A percentile compares a stretch with the other conserved stretches of the same genome.
These are phyloP conservation scores for Crithidia mellificae DNA, from an alignment of 208 protist genomes.

Conservation along the genomic window DNA sequence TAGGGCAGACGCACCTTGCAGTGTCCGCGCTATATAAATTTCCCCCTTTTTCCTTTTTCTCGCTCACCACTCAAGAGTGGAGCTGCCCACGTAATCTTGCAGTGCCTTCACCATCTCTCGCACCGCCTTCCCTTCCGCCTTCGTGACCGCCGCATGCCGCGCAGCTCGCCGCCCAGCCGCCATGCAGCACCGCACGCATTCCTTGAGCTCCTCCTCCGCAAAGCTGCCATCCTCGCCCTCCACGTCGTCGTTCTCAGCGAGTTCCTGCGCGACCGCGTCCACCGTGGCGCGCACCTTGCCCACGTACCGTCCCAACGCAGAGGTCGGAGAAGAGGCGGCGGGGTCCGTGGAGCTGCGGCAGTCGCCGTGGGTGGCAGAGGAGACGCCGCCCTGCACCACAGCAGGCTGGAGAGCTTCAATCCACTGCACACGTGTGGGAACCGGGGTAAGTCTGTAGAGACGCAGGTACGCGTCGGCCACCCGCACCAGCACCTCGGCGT, in stretches of 20 bases:
- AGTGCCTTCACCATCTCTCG: constrained; percentile 35
- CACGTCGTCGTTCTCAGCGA: not conserved
- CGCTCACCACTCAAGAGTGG: constrained; percentile 62
- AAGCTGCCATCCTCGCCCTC: constrained; percentile 57
- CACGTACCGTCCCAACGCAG: constrained; percentile 6
- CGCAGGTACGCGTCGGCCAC: constrained; percentile 37
- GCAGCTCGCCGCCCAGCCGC: constrained; percentile 26
- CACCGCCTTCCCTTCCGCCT: constrained; percentile 13
- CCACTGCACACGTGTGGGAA: constrained; percentile 53
- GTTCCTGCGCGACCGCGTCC: not conserved
- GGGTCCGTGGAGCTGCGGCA: not conserved
- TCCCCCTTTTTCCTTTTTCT: too few species aligned
- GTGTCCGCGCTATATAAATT: too few species aligned
- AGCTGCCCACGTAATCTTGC: constrained; percentile 44
- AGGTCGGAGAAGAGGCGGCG: not conserved
- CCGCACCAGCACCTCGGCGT: constrained; percentile 25
- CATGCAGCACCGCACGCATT: constrained; percentile 48
- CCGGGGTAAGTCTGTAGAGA: constrained; percentile 53
- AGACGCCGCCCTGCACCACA: not conserved
- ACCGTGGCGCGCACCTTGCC: constrained; percentile 13
- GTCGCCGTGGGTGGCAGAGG: not conserved
- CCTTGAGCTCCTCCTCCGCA: constrained; percentile 50
- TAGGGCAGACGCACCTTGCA: too few species aligned
- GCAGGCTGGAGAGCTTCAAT: constrained; percentile 10
- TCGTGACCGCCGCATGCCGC: constrained; percentile 14